Base-by-base conservation (phyloP, 108 stramenopile genomes). In the Cyclotella cryptica region DNA sequence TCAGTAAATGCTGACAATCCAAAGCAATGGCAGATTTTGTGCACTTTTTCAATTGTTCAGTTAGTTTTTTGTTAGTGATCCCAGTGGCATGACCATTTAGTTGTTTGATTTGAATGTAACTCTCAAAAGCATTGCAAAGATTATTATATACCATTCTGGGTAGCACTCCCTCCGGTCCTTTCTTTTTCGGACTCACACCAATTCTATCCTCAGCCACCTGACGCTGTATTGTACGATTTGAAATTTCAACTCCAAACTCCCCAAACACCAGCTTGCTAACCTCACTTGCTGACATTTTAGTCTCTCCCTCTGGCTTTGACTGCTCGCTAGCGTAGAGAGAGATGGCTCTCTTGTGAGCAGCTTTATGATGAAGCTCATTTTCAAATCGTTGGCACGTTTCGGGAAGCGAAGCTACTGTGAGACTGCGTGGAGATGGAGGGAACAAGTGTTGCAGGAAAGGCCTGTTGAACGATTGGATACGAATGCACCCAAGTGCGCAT, bases 181-280 rank as follows among this genome's bases (percentile, higher is more conserved):
- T 59, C 12, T 5, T 59, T 59, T 59, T 59, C 9, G 58, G 58
- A 29, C 58, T 59, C 1, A 59, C 58, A 26, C 12, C 58, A 13
- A 59, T 59, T 59, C 12, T 4, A 27, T 59, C 26, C 58, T 59
- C 58, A 26, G 58, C 19, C 26, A 59, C 58, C 26, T 59, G 2
- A 13, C 58, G 12, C 19, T 59, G 26, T 26, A 59, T 59, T 59
- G 58, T 59, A 27, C 4, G 19, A 3, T 27, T 59, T 6, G 4
- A 13, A 59, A 59, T 59, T 27, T 59, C 24, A 27, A 59, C 58
- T 59, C 58, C 58, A 27, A 26, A 27, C 58, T 59, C 58, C 26
- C 26, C 58, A 5, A 59, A 27, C 58, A 59, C 58, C 58, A 59
- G 27, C 58, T 59, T 13, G 12, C 58, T 59, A 59, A 59, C 58